phyloP scores from a whole-genome alignment of 2,329 filamentous ascomycete species.

The Cordyceps javanica region DNA sequence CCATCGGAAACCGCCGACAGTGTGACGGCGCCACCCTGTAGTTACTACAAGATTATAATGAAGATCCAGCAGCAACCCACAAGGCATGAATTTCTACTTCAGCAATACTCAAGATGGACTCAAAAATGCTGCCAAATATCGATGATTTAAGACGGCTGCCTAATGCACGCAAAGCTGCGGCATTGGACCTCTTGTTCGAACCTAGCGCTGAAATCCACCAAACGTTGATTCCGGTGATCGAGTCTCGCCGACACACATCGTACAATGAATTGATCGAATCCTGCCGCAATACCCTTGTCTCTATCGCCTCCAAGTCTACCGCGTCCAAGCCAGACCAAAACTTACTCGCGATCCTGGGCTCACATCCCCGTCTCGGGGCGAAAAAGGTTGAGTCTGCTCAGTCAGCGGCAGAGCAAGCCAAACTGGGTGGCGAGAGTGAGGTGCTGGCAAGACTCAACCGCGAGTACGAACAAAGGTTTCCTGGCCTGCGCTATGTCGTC shows the following conservation, averaged over 20 bases:
- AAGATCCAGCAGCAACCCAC: background rate
- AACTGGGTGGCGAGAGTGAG: conserved; percentile 56
- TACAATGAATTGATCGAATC: conserved; percentile 66
- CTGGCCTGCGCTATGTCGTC: conserved; percentile 80
- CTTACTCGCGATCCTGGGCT: conserved; percentile 67
- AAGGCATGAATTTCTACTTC: background rate
- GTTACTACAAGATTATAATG: background rate
- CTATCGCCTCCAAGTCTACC: conserved; percentile 47
- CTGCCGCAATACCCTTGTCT: conserved; percentile 56
- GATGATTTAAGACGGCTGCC: conserved; percentile 49
- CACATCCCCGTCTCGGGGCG: conserved; percentile 78
- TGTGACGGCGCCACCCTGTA: conserved; percentile 1
- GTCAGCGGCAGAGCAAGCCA: conserved; percentile 75
- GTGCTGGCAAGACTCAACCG: conserved; percentile 63
- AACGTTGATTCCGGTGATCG: conserved; percentile 63
- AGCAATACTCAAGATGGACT: background rate
- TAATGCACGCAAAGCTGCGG: conserved; percentile 45
- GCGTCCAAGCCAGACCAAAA: conserved; percentile 39
- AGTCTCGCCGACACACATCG: conserved; percentile 47
- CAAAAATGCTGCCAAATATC: conserved; percentile 47
- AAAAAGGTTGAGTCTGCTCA: conserved; percentile 76
- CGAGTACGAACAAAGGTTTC: conserved; percentile 75
- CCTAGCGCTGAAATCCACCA: conserved; percentile 68
- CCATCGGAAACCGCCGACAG: conserved; percentile 8
- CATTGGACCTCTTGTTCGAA: conserved; percentile 80